A percentile compares a stretch with the other conserved stretches of the same genome.
These are phyloP conservation scores for Irpex sp. DNA, from an alignment of 1,284 basidiomycete species.

Conservation along the genomic window DNA sequence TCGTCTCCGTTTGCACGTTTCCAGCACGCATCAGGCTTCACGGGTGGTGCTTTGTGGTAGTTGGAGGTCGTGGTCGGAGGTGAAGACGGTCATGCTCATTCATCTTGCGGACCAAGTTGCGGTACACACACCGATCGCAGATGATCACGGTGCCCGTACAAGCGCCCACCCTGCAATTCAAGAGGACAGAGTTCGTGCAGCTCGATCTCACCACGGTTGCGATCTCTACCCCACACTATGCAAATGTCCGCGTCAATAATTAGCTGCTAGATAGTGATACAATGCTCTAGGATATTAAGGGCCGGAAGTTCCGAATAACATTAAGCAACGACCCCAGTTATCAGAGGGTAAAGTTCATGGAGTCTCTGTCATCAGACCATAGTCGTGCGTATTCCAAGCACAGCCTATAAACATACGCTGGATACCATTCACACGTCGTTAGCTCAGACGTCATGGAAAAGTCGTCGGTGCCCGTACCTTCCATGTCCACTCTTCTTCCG, in stretches of 20 bases:
- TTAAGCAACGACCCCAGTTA: constrained; percentile 1
- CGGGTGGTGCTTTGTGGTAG: neutral
- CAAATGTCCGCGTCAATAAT: neutral
- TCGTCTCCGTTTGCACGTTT: neutral
- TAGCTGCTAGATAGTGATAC: constrained; percentile 9
- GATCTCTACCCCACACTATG: neutral
- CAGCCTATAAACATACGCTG: constrained; percentile 84
- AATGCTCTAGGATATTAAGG: constrained; percentile 9
- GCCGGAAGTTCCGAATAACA: neutral
- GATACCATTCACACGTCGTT: constrained; percentile 11
- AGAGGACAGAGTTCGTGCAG: neutral
- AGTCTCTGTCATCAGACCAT: constrained; percentile 78
- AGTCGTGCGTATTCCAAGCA: constrained; percentile 88
- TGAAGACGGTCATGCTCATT: neutral
- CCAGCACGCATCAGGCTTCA: neutral
- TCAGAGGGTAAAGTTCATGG: constrained; percentile 48
- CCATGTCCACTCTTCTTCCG: constrained; percentile 84
- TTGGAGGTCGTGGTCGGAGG: neutral
- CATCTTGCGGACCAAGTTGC: neutral
- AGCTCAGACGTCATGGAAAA: constrained; percentile 11
- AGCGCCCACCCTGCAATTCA: neutral
- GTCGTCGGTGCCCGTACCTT: constrained; percentile 50
- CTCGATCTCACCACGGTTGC: neutral
- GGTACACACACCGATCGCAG: neutral
- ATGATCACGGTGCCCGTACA: neutral